A percentile compares a stretch with the other conserved stretches of the same genome.
These are phyloP conservation scores for Saccharata proteae DNA, from an alignment of 2,329 filamentous ascomycete species.

Conservation along the genomic window DNA sequence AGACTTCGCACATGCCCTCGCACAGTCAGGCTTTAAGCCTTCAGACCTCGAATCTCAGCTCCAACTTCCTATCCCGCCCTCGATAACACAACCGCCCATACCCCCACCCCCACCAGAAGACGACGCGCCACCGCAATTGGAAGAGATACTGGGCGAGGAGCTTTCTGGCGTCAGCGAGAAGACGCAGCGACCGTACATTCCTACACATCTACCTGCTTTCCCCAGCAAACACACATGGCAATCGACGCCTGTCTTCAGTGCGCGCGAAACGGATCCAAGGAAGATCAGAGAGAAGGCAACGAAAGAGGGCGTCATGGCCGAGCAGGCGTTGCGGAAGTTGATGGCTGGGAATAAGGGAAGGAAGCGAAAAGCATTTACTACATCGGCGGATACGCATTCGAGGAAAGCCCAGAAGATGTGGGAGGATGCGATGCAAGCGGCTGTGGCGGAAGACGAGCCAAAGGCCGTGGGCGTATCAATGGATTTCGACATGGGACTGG, in stretches of 20 bases:
- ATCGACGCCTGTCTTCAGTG: constrained; percentile 45
- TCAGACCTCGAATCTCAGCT: constrained; percentile 24
- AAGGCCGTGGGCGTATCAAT: constrained; percentile 17
- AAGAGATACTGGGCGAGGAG: constrained; percentile 39
- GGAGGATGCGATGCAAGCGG: constrained; percentile 43
- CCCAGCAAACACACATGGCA: constrained; percentile 55
- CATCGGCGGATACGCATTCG: constrained; percentile 16
- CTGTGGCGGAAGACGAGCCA: constrained; percentile 30
- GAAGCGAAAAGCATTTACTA: constrained; percentile 21
- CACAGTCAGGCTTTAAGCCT: constrained; percentile 26
- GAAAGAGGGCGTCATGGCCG: constrained; percentile 52
- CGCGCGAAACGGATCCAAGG: constrained; percentile 47
- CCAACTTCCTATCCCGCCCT: constrained; percentile 22
- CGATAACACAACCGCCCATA: constrained; percentile 28
- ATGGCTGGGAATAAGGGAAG: constrained; percentile 38
- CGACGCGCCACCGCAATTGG: constrained; percentile 29
- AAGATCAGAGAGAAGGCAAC: constrained; percentile 51
- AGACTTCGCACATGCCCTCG: constrained; percentile 45
- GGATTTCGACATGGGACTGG: constrained; percentile 9
- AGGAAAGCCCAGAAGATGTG: constrained; percentile 38
- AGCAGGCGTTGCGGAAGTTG: constrained; percentile 52
- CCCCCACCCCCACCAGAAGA: constrained; percentile 28
- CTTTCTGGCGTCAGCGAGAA: constrained; percentile 36
- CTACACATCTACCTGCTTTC: constrained; percentile 48
- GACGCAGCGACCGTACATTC: constrained; percentile 41